Conservation (phyloP, 768 basidiomycete species). For the Pleurotus giganteus region DNA sequence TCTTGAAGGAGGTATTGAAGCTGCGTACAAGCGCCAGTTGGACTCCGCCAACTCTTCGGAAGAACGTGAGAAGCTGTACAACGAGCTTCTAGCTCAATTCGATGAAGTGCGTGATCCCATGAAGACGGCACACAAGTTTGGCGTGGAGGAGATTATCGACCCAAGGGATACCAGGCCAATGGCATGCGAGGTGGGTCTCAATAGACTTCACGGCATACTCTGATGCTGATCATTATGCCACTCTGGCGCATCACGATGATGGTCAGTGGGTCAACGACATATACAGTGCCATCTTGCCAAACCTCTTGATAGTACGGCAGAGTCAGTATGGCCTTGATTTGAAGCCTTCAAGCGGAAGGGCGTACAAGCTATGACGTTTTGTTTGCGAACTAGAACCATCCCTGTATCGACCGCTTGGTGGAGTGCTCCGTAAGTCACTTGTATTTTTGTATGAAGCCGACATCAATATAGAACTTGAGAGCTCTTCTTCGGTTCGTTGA, state of each 20-base stretch:
- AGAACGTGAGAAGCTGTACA: conserved; percentile 32
- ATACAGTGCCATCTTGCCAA: conserved; percentile 32
- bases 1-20: conserved; percentile 39
- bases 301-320: conserved; percentile 26
- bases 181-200: conserved; percentile 32
- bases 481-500: too few species aligned
- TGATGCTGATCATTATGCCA: neutral
- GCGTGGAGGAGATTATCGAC: conserved; percentile 40
- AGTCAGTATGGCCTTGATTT: conserved; percentile 27
- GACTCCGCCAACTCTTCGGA: conserved; percentile 27
- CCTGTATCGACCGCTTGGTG: neutral
- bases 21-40: conserved; percentile 38
- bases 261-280: conserved; percentile 32
- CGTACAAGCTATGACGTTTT: conserved; percentile 18
- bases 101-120: conserved; percentile 35
- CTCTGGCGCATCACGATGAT: neutral
- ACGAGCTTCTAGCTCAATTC: conserved; percentile 30
- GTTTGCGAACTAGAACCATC: neutral
- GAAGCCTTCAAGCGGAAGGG: conserved; percentile 28
- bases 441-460: neutral
- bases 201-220: neutral
- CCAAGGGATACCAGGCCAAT: conserved; percentile 35
- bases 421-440: neutral
- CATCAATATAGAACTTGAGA: neutral
- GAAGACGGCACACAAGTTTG: conserved; percentile 38